Conservation (phyloP, 148 eudicot genomes). For the Hydrangea macrophylla region DNA sequence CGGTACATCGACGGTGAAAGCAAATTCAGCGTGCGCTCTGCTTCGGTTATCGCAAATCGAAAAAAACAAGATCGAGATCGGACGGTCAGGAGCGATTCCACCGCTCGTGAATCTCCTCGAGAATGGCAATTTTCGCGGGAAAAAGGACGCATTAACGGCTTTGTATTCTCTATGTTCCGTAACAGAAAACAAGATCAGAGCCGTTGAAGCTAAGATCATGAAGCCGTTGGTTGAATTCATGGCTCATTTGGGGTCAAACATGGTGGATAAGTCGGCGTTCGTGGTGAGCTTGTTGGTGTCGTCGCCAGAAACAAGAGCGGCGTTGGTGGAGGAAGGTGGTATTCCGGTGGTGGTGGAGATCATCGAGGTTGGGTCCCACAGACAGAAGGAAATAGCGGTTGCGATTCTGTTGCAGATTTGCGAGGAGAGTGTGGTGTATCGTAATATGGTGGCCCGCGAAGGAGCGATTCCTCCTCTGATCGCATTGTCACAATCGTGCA, state of each 20-base stretch:
- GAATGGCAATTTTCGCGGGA: constrained; percentile 50
- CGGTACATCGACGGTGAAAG: constrained; percentile 51
- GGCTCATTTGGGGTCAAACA: constrained; percentile 65
- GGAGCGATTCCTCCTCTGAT: constrained; percentile 73
- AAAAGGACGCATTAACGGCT: constrained; percentile 72
- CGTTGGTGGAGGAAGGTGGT: constrained; percentile 65
- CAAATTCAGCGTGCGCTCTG: constrained; percentile 69
- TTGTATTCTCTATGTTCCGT: constrained; percentile 55
- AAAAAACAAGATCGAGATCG: constrained; percentile 46
- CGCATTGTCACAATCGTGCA: constrained; percentile 65
- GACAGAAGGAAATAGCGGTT: constrained; percentile 73
- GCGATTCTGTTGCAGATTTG: constrained; percentile 55
- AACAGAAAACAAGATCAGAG: constrained; percentile 55
- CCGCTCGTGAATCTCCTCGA: constrained; percentile 51
- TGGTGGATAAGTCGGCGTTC: constrained; percentile 76
- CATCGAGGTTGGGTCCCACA: constrained; percentile 54
- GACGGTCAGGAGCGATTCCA: constrained; percentile 65
- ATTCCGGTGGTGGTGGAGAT: constrained; percentile 71
- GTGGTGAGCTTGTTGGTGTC: constrained; percentile 48
- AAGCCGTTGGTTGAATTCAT: constrained; percentile 64
- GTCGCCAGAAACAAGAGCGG: constrained; percentile 43
- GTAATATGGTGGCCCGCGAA: constrained; percentile 74
- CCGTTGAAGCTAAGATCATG: constrained; percentile 57
- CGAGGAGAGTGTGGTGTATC: constrained; percentile 46
- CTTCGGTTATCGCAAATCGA: constrained; percentile 56